Percentiles rank a stretch among this genome's conserved stretches.
Conservation (phyloP, 331 rosid genomes). For the Malus hybrid region DNA sequence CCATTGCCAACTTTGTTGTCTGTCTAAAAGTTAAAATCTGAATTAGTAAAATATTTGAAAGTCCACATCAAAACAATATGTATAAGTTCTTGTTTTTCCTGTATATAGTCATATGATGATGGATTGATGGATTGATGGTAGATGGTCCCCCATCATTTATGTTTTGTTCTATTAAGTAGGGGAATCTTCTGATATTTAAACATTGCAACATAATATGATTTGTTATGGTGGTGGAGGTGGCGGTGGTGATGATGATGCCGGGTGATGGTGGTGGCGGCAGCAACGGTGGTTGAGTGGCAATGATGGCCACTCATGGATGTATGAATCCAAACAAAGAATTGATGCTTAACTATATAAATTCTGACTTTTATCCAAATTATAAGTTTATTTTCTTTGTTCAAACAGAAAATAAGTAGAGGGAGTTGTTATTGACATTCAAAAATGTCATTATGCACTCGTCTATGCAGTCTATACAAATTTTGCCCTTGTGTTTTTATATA, state of each 20-base stretch:
- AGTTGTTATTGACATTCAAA: not conserved
- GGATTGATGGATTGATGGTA: not conserved
- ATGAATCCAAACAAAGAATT: too few relatives aligned
- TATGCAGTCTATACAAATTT: not conserved
- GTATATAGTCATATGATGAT: not conserved
- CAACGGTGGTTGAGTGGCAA: not conserved
- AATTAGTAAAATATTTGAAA: not conserved
- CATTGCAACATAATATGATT: too few relatives aligned
- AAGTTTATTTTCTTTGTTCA: too few relatives aligned
- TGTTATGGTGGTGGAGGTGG: not conserved
- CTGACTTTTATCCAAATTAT: rapidly evolving
- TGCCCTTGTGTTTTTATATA: not conserved
- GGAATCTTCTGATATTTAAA: not conserved
- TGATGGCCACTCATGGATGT: not conserved
- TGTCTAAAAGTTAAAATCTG: not conserved
- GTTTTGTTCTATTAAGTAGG: not conserved
- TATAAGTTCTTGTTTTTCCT: not conserved
- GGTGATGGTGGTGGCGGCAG: not conserved
- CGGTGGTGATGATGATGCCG: not conserved
- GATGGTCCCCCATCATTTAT: not conserved
- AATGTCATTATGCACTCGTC: not conserved
- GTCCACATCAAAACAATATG: not conserved
- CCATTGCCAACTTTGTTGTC: not conserved
- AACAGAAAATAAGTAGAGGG: not conserved
- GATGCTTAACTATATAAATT: too few relatives aligned